A percentile compares a stretch with the other conserved stretches of the same genome.
These are phyloP conservation scores for Boechera retrofracta DNA, from an alignment of 345 rosid genomes.

Conservation along the genomic window DNA sequence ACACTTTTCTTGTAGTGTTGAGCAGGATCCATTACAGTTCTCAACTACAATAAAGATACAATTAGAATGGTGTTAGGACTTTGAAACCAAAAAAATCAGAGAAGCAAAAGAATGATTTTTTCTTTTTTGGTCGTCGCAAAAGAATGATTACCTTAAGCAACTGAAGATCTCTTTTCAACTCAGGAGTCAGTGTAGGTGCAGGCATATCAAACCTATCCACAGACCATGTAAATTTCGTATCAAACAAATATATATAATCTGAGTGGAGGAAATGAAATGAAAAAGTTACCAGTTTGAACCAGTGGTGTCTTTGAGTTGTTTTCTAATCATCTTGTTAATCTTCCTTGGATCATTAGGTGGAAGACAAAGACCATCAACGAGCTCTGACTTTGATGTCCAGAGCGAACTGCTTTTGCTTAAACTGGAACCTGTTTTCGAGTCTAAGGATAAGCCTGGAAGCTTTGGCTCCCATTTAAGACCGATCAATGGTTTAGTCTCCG, in stretches of 20 bases:
- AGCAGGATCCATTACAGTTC: constrained; percentile 79
- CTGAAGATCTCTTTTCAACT: constrained; percentile 89
- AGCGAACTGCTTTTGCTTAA: constrained; percentile 46
- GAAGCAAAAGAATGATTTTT: neutral
- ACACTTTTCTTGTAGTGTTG: constrained; percentile 81
- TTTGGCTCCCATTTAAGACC: constrained; percentile 90
- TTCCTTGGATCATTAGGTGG: constrained; percentile 75
- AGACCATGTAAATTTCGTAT: neutral
- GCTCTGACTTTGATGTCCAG: constrained; percentile 67
- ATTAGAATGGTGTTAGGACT: neutral
- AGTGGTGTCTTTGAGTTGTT: constrained; percentile 71
- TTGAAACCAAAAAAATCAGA: constrained; percentile 1
- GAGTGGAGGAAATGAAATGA: neutral
- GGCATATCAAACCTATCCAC: constrained; percentile 90
- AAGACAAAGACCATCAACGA: constrained; percentile 81
- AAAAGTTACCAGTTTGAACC: constrained; percentile 67
- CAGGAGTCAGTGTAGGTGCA: constrained; percentile 80
- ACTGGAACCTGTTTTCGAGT: constrained; percentile 7
- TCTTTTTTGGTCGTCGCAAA: no score
- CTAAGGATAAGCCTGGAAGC: constrained; percentile 50
- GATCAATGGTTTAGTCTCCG: constrained; percentile 64
- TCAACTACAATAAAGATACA: constrained; percentile 57
- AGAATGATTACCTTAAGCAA: constrained; percentile 68
- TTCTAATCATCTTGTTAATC: constrained; percentile 67
- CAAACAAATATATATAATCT: neutral